Base-by-base conservation (phyloP, 2,329 filamentous ascomycete genomes). In the Nemania sp. region DNA sequence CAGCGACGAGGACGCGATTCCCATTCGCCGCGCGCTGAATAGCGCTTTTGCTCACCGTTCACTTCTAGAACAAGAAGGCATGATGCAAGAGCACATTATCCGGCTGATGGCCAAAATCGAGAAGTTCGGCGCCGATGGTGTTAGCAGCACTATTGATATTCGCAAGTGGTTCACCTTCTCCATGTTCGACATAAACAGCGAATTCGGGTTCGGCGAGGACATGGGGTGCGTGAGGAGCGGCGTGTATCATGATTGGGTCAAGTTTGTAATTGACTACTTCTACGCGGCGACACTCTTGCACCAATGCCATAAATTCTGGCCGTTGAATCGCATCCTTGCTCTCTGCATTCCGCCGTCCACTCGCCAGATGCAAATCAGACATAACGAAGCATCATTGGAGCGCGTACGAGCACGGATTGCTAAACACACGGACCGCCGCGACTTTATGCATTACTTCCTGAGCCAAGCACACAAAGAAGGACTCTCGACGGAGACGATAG, bases 141-240 rank as follows among this genome's bases (percentile, higher is more conserved):
- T n/a, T n/a, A n/a, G n/a, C n/a, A 24, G 17, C 4, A 31, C 31
- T 14, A 24, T 57, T n/a, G 44, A 57, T 37, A 28, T 49, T 17
- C 44, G 30, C 17, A 17, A 46, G n/a, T 49, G 45, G 44, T 57
- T 49, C 33, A 57, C 44, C 3, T 52, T 49, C 31, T 42, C 45
- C 12, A 49, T 40, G 49, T 53, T 57, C 24, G 54, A 57, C 30
- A 50, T 53, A 19, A 53, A 41, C 40, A 46, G 48, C 34, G 54
- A 57, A 26, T 46, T 57, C 14, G 44, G 22, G 11, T 57, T 57
- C 24, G 49, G 54, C 3, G 54, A 57, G 12, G 40, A 45, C 17
- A 41, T 57, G 33, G 43, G 46, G 9, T 49, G 45, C n/a, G 33
- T 57, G 2, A 22, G 42, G 20, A 30, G 2, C 31, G 40, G 40